phyloP scores from a whole-genome alignment of 257 asterid species.

The Nicotiana noctiflora region DNA sequence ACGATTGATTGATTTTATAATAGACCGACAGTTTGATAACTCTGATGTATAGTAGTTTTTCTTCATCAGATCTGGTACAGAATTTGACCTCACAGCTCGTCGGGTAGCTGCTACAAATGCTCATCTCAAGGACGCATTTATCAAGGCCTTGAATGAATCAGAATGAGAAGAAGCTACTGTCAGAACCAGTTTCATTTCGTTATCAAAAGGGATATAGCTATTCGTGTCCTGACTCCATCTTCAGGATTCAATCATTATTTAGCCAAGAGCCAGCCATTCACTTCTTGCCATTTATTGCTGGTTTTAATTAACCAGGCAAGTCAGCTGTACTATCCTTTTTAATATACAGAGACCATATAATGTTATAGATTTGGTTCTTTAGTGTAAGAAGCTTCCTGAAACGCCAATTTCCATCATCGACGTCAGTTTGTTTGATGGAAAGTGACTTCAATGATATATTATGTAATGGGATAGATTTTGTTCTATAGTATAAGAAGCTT shows the following conservation, averaged over 20 bases:
- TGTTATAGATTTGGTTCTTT: not conserved
- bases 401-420: not conserved
- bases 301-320: not conserved
- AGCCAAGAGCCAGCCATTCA: not conserved
- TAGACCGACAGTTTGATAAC: not conserved
- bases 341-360: not conserved
- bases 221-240: not conserved
- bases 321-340: not conserved
- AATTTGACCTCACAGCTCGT: constrained; percentile 64
- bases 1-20: not conserved
- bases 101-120: constrained; percentile 74
- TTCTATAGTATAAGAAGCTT: not conserved
- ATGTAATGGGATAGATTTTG: not conserved
- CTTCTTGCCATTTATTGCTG: not conserved
- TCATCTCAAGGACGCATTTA: constrained; percentile 50
- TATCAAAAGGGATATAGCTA: not conserved
- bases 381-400: not conserved
- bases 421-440: not conserved
- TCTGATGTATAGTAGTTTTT: not conserved
- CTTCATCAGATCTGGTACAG: constrained; percentile 52
- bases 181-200: not conserved
- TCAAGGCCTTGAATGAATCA: constrained; percentile 48
- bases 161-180: constrained; percentile 33
- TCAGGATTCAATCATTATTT: constrained; percentile 2
- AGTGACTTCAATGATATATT: not conserved